A percentile compares a stretch with the other conserved stretches of the same genome.
These are phyloP conservation scores for Pseudoturritis turrita DNA, from an alignment of 345 rosid species.

Conservation along the genomic window DNA sequence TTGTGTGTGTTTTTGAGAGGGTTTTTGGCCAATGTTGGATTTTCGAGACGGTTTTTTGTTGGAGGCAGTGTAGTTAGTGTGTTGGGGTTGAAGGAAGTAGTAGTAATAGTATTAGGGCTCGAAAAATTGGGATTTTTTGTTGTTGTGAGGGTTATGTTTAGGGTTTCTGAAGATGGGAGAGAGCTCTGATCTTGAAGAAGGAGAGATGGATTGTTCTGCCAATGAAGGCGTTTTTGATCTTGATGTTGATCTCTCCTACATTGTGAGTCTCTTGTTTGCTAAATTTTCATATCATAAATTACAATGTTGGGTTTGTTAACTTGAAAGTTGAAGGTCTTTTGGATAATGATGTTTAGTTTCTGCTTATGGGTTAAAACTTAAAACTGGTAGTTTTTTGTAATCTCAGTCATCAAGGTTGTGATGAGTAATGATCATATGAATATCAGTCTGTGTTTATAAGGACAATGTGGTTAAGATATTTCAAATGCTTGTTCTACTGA, in stretches of 20 bases:
- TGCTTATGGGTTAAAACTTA: not conserved
- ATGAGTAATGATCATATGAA: not conserved
- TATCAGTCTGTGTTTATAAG: not conserved
- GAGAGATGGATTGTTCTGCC: slow-evolving; percentile 47
- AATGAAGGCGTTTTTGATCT: slow-evolving; percentile 46
- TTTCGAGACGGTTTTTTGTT: slow-evolving; percentile 44
- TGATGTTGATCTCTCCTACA: slow-evolving; percentile 62
- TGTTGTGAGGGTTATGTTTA: slow-evolving; percentile 17
- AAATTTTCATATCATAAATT: not conserved
- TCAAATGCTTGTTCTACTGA: not conserved
- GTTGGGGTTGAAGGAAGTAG: slow-evolving; percentile 20
- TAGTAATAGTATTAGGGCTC: not conserved
- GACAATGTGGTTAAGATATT: not conserved
- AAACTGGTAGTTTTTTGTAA: not conserved
- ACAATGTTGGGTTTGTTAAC: not conserved
- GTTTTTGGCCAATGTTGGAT: slow-evolving; percentile 49
- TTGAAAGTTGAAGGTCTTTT: not conserved
- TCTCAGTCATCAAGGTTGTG: not conserved
- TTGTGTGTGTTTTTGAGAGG: slow-evolving; percentile 4
- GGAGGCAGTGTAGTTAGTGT: slow-evolving; percentile 19
- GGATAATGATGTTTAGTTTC: not conserved
- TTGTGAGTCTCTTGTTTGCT: slow-evolving; percentile 50
- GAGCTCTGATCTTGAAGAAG: slow-evolving; percentile 69
- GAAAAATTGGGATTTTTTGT: not conserved
- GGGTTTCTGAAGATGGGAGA: slow-evolving; percentile 40